These are phyloP conservation scores for Aspergillus vadensis DNA, from an alignment of 2,329 filamentous ascomycete genomes.

Conservation along the genomic window DNA sequence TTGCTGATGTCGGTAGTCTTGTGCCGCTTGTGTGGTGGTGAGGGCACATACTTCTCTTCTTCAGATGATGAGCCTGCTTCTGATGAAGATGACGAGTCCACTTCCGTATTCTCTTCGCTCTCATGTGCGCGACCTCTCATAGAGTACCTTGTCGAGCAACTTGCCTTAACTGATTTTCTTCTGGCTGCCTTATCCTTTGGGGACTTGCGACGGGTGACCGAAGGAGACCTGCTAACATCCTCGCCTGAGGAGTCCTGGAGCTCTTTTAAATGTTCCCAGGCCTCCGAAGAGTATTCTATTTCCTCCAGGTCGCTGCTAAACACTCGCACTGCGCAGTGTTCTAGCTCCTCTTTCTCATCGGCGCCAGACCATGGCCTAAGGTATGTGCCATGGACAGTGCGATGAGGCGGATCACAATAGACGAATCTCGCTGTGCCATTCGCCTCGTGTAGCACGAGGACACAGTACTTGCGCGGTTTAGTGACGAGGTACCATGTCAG, in stretches of 20 bases:
- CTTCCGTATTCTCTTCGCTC: neutral
- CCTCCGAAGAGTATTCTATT: conserved; percentile 8
- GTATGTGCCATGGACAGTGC: conserved; percentile 6
- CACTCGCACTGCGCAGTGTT: conserved; percentile 13
- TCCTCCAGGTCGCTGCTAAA: neutral
- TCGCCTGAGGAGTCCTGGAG: neutral
- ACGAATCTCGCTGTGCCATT: conserved; percentile 9
- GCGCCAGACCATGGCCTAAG: conserved; percentile 17
- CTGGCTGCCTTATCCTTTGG: neutral
- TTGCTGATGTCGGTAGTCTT: neutral
- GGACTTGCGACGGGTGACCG: neutral
- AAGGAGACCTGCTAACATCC: neutral
- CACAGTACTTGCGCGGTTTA: conserved; percentile 5
- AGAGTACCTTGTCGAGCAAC: neutral
- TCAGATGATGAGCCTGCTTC: conserved; percentile 4
- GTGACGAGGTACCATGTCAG: conserved; percentile 14
- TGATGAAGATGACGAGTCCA: neutral
- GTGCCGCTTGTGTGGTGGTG: neutral
- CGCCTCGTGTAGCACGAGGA: conserved; percentile 13
- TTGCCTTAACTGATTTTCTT: neutral
- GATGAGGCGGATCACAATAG: neutral
- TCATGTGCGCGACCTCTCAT: neutral
- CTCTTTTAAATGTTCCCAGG: conserved; percentile 1
- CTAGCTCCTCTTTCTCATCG: conserved; percentile 6
- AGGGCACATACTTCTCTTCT: neutral